Conservation (phyloP, 2,329 filamentous ascomycete genomes). For the Fusarium sublunatum region DNA sequence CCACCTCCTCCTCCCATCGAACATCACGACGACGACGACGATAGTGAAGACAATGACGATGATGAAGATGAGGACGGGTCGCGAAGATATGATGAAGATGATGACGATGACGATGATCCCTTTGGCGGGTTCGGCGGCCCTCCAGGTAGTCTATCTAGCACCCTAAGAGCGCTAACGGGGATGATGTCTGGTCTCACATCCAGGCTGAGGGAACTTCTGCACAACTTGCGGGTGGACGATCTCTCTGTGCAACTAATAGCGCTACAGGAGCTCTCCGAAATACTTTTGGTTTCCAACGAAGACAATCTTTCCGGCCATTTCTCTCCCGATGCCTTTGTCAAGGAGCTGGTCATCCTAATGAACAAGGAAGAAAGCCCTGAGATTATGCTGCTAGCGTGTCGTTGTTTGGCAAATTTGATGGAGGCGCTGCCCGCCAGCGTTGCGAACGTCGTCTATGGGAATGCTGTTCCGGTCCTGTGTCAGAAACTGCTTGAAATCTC, state of each 20-base stretch:
- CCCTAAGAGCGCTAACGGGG: conserved; percentile 85
- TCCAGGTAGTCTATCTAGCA: conserved; percentile 74
- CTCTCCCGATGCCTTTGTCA: conserved; percentile 92
- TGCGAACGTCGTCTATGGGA: conserved; percentile 96
- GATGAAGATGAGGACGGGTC: conserved; percentile 50
- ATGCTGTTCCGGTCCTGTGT: conserved; percentile 92
- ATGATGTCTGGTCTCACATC: conserved; percentile 90
- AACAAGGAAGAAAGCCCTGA: conserved; percentile 95
- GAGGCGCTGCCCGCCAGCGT: conserved; percentile 93
- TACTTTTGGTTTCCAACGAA: conserved; percentile 93
- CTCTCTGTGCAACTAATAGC: conserved; percentile 93
- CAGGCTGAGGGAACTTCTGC: conserved; percentile 81
- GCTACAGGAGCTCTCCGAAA: conserved; percentile 91
- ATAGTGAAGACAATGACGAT: conserved; percentile 50
- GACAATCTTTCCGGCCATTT: conserved; percentile 97
- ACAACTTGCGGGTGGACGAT: conserved; percentile 82
- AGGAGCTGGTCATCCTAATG: conserved; percentile 93
- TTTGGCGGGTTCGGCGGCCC: conserved; percentile 76
- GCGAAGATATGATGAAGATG: conserved; percentile 67
- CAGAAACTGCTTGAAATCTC: conserved; percentile 95
- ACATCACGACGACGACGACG: conserved; percentile 55
- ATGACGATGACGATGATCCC: conserved; percentile 74
- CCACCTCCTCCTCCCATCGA: conserved; percentile 56
- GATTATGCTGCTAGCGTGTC: conserved; percentile 95
- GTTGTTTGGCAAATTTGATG: conserved; percentile 97